Percentiles rank a stretch among this genome's conserved stretches.
phyloP scores from a whole-genome alignment of 2,329 filamentous ascomycete genomes.

The Alternaria sp. region DNA sequence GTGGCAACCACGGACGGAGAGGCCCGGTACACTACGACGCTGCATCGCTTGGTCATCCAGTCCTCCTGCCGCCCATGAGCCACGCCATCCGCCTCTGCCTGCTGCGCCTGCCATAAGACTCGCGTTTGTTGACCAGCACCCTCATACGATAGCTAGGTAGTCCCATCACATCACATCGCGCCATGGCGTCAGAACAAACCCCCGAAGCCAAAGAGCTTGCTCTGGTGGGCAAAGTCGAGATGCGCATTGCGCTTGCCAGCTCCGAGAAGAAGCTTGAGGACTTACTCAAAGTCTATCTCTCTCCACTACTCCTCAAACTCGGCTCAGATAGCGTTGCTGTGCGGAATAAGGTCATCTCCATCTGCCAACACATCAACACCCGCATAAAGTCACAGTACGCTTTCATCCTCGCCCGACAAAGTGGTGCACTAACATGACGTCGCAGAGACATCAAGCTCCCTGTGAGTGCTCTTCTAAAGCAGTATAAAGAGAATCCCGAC shows the following conservation, averaged over 20 bases:
- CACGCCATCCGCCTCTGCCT: slow-evolving; percentile 30
- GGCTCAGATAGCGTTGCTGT: slow-evolving; percentile 81
- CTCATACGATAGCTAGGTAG: not conserved
- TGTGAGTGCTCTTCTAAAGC: slow-evolving; percentile 81
- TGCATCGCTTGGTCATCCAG: slow-evolving; percentile 1
- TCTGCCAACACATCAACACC: slow-evolving; percentile 75
- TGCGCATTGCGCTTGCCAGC: slow-evolving; percentile 81
- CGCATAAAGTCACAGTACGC: slow-evolving; percentile 62
- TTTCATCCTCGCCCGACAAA: not conserved
- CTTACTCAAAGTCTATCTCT: slow-evolving; percentile 78
- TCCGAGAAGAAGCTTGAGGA: slow-evolving; percentile 83
- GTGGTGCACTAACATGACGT: slow-evolving; percentile 14
- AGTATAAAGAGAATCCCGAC: slow-evolving; percentile 78
- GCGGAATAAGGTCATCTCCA: slow-evolving; percentile 75
- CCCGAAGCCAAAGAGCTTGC: slow-evolving; percentile 75
- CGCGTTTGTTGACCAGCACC: slow-evolving; percentile 1
- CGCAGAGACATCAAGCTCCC: slow-evolving; percentile 72
- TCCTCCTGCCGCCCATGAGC: slow-evolving; percentile 18
- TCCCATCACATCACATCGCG: slow-evolving; percentile 11
- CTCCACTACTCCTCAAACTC: slow-evolving; percentile 84
- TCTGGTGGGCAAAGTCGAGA: slow-evolving; percentile 83
- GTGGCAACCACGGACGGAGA: slow-evolving; percentile 29
- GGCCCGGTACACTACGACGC: slow-evolving; percentile 13
- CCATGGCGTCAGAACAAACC: slow-evolving; percentile 41
- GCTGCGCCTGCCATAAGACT: slow-evolving; percentile 23